Conservation (phyloP, 2,329 filamentous ascomycete species). For the Alternaria incomplexa region DNA sequence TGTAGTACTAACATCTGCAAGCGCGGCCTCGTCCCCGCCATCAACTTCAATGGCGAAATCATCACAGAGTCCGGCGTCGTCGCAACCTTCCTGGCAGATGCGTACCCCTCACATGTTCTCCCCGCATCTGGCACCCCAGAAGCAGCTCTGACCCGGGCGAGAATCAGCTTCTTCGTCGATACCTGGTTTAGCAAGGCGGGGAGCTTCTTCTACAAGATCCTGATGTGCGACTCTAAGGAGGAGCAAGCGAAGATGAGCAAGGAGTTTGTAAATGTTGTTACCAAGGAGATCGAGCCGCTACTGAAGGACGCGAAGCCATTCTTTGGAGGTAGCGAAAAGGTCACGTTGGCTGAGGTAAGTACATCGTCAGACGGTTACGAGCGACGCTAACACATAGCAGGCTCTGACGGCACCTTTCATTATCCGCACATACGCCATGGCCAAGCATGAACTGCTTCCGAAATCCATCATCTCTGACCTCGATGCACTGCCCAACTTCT, state of each 20-base stretch:
- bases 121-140: slow-evolving; percentile 62
- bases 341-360: slow-evolving; percentile 76
- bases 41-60: slow-evolving; percentile 68
- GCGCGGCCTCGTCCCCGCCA: slow-evolving; percentile 75
- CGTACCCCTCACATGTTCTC: slow-evolving; percentile 70
- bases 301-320: slow-evolving; percentile 57
- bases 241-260: slow-evolving; percentile 57
- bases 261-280: slow-evolving; percentile 62
- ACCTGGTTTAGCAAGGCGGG: slow-evolving; percentile 70
- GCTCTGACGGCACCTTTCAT: slow-evolving; percentile 71
- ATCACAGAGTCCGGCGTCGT: slow-evolving; percentile 77
- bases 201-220: slow-evolving; percentile 53
- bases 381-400: slow-evolving; percentile 43
- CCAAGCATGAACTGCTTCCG: slow-evolving; percentile 63
- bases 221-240: slow-evolving; percentile 55
- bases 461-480: slow-evolving; percentile 56
- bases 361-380: neutral
- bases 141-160: slow-evolving; percentile 67
- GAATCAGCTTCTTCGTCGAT: slow-evolving; percentile 75
- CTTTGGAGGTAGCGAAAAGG: slow-evolving; percentile 53
- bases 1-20: slow-evolving; percentile 25
- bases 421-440: slow-evolving; percentile 63
- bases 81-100: slow-evolving; percentile 73
- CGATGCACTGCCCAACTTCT: slow-evolving; percentile 68
- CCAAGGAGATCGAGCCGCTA: slow-evolving; percentile 76